Evolutionary conservation across 768 basidiomycete species (phyloP), one percentile per base, ranked within the genome.

Genomic region (Russula abietina): DNA sequence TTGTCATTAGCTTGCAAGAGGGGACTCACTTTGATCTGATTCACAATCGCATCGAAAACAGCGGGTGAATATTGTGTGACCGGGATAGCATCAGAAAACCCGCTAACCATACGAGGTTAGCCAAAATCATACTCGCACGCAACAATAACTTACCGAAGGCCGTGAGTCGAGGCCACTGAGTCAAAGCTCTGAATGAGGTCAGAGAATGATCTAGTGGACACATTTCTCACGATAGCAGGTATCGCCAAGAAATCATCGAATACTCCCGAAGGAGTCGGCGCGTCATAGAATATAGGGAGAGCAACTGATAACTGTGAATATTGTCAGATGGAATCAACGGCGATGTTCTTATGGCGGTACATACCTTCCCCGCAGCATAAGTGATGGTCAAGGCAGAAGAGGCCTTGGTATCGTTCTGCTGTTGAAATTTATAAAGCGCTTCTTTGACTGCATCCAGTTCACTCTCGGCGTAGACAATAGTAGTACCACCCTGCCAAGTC

Each of bases 361-460:
- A 48, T 36, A 22, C 60, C 53, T n/a, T 6, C 7, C 5, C 39
- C 2, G 55, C 41, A 28, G 55, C 36, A 41, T 62, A 62, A 4
- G 12, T 2, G 1, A 32, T 4, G 30, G 30, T 5, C 3, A 32
- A 1, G 22, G 22, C 4, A 11, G 2, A 24, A 1, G 48, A 19
- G 28, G 61, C 55, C 19, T 62, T 62, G 11, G 30, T 26, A 19
- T 62, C 55, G 0, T 45, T 57, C 32, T 51, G 52, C 39, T 62
- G 55, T 50, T 62, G 22, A 17, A 30, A 50, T 5, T 50, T 26
- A 1, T 38, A 1, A 30, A 60, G 24, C 4, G 59, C 59, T 17
- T 54, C 16, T 12, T 46, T 60, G 7, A 60, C 9, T 33, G 16
- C 43, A 7, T 26, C 43, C 14, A 46, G 24, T 46, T 60, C 43